These are phyloP conservation scores for Corynascus novoguineensis DNA, from an alignment of 495 filamentous ascomycete genomes.

Conservation along the genomic window DNA sequence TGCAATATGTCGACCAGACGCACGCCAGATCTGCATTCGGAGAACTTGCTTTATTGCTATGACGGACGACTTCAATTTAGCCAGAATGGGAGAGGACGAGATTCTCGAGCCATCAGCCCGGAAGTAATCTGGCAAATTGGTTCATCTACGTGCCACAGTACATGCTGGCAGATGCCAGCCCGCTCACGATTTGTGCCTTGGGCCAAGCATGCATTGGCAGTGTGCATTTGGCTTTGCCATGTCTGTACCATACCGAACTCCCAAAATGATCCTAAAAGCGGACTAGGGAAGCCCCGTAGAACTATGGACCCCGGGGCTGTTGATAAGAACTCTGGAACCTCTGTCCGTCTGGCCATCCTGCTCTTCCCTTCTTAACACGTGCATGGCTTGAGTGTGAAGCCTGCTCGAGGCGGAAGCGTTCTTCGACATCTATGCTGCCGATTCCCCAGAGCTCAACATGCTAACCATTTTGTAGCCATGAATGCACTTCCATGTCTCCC, in stretches of 20 bases:
- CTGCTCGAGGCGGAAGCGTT: not conserved
- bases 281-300: not conserved
- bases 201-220: not conserved
- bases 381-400: not conserved
- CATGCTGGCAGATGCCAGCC: not conserved
- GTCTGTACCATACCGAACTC: not conserved
- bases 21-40: constrained; percentile 2
- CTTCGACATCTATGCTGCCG: not conserved
- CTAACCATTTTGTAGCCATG: not conserved
- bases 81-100: not conserved
- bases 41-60: not conserved
- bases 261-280: not conserved
- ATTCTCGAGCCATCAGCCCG: not conserved
- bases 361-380: not conserved
- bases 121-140: not conserved
- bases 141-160: constrained; percentile 1
- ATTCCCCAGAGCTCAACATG: not conserved
- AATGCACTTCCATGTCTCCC: not conserved
- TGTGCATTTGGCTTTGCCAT: not conserved
- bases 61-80: not conserved
- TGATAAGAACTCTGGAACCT: not conserved
- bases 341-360: not conserved
- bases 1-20: not conserved
- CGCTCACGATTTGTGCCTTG: not conserved
- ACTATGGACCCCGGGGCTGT: not conserved